A percentile compares a stretch with the other conserved stretches of the same genome.
Evolutionary conservation across 2,329 filamentous ascomycete genomes (phyloP).

Genomic region (Grosmannia serpens): DNA sequence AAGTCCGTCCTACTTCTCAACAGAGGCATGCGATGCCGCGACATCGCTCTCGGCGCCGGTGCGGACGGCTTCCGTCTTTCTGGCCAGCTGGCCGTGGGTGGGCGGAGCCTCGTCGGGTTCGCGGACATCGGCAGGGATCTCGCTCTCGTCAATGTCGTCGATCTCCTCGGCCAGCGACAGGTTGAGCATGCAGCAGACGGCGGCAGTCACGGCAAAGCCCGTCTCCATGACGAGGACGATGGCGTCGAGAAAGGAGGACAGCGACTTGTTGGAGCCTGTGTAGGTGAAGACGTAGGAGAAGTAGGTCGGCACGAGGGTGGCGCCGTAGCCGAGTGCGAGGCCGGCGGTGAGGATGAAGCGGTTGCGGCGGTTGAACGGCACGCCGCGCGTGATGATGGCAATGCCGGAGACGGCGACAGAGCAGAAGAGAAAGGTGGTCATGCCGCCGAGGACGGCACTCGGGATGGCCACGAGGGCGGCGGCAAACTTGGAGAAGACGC

Average conservation of each 20-base stretch:
- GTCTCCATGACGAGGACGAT: slow-evolving; percentile 64
- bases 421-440: slow-evolving; percentile 72
- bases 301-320: slow-evolving; percentile 55
- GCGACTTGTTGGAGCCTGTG: slow-evolving; percentile 50
- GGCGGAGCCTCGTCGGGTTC: slow-evolving; percentile 10
- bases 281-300: slow-evolving; percentile 66
- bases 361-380: slow-evolving; percentile 67
- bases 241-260: slow-evolving; percentile 65
- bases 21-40: neutral
- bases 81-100: neutral
- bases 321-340: slow-evolving; percentile 61
- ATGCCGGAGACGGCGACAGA: slow-evolving; percentile 69
- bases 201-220: slow-evolving; percentile 63
- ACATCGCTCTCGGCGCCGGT: neutral
- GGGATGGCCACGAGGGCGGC: slow-evolving; percentile 70
- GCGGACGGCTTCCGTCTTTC: slow-evolving; percentile 17
- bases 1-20: neutral
- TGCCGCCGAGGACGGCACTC: slow-evolving; percentile 51
- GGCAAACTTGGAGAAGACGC: slow-evolving; percentile 73
- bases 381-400: slow-evolving; percentile 57
- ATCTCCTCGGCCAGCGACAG: slow-evolving; percentile 61
- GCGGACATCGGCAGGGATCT: slow-evolving; percentile 3
- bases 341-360: slow-evolving; percentile 72
- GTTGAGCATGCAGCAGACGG: slow-evolving; percentile 64
- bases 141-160: slow-evolving; percentile 49